phyloP scores from a whole-genome alignment of 2,329 filamentous ascomycete species.

The Coleophoma eucalyptorum region DNA sequence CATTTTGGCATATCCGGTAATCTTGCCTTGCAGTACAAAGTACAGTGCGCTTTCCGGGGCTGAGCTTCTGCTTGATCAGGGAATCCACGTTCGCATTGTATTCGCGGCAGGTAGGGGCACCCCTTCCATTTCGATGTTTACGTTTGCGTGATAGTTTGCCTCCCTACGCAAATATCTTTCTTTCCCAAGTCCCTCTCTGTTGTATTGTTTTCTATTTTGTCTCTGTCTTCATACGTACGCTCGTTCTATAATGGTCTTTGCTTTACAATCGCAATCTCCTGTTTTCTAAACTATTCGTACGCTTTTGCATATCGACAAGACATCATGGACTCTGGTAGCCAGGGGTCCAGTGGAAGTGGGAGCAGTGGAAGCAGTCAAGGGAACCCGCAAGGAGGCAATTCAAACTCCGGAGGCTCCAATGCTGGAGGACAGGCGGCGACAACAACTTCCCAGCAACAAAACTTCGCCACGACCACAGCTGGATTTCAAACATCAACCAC shows the following conservation, averaged over 20 bases:
- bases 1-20: too few species aligned
- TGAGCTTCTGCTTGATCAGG: too few species aligned
- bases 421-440: constrained; percentile 1
- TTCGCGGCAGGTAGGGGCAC: too few species aligned
- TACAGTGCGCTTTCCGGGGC: too few species aligned
- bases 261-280: too few species aligned
- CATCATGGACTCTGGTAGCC: background rate
- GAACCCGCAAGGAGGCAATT: background rate
- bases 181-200: background rate
- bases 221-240: background rate
- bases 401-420: background rate
- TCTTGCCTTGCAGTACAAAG: too few species aligned
- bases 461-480: background rate
- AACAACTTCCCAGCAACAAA: constrained; percentile 2
- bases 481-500: constrained; percentile 5
- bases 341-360: background rate
- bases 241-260: too few species aligned
- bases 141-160: too few species aligned
- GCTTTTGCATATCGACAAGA: too few species aligned
- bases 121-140: too few species aligned
- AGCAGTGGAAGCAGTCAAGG: background rate
- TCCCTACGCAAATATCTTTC: background rate
- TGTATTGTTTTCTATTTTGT: background rate
- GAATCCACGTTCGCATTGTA: too few species aligned
- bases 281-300: too few species aligned